Percentiles rank a stretch among this genome's conserved stretches.
Evolutionary conservation across 2,329 filamentous ascomycete genomes (phyloP).

Genomic region (Colletotrichum liaoningense): DNA sequence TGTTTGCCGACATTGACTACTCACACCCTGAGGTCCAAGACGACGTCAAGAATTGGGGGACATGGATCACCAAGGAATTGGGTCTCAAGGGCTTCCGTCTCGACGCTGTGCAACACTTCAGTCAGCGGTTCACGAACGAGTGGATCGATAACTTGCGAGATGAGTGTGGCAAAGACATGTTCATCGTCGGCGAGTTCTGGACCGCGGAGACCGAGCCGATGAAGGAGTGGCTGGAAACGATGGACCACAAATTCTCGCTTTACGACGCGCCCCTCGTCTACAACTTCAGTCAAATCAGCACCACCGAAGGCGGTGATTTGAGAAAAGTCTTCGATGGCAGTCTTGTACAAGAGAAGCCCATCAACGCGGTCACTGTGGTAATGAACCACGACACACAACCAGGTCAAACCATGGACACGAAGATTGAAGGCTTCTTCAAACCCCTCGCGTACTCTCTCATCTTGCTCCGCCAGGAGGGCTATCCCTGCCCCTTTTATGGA

Average conservation of each 20-base stretch:
- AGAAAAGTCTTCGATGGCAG: conserved; percentile 70
- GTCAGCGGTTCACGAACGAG: conserved; percentile 69
- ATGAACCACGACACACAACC: conserved; percentile 76
- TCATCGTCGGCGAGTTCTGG: conserved; percentile 51
- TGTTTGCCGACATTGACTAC: conserved; percentile 79
- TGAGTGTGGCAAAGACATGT: conserved; percentile 48
- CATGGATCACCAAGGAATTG: conserved; percentile 72
- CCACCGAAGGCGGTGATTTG: conserved; percentile 66
- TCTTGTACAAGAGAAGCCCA: conserved; percentile 56
- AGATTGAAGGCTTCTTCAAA: conserved; percentile 75
- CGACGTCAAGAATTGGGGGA: conserved; percentile 74
- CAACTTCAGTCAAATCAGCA: conserved; percentile 72
- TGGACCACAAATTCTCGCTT: conserved; percentile 68
- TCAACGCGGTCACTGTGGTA: conserved; percentile 67
- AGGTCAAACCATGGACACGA: conserved; percentile 56
- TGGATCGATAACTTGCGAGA: conserved; percentile 69
- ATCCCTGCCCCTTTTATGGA: conserved; percentile 77
- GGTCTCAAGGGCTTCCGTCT: conserved; percentile 74
- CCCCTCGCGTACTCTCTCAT: conserved; percentile 79
- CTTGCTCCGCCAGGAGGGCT: conserved; percentile 70
- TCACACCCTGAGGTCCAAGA: conserved; percentile 69
- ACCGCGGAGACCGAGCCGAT: conserved; percentile 47
- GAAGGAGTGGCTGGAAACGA: conserved; percentile 46
- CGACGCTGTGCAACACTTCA: conserved; percentile 79
- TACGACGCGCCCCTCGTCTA: conserved; percentile 77